Evolutionary conservation across 2,329 filamentous ascomycete genomes (phyloP).

Genomic region (Chalaropsis thielavioides): DNA sequence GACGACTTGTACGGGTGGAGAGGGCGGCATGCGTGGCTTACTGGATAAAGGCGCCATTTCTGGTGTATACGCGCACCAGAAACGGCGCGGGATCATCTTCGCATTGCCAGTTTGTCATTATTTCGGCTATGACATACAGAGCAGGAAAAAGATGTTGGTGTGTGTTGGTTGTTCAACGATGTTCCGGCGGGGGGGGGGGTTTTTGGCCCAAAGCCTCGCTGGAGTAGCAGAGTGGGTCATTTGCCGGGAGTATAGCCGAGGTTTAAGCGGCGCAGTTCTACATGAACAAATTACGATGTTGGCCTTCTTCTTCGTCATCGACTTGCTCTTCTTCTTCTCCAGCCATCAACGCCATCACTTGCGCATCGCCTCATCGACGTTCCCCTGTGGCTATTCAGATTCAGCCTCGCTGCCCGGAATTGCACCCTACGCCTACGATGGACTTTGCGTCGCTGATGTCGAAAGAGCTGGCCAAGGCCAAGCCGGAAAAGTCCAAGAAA

Average conservation of each 20-base stretch:
- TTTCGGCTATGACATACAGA: constrained; percentile 5
- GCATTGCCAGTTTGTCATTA: constrained; percentile 10
- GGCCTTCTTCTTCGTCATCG: neutral
- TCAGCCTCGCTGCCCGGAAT: neutral
- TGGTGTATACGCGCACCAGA: constrained; percentile 74
- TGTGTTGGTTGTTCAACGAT: neutral
- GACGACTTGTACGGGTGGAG: neutral
- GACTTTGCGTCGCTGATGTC: constrained; percentile 92
- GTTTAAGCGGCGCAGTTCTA: constrained; percentile 2
- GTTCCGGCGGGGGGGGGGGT: no score
- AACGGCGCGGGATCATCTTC: constrained; percentile 51
- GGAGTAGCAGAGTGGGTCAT: no score
- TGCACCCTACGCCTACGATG: constrained; percentile 45
- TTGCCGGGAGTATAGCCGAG: neutral
- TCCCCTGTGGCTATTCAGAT: neutral
- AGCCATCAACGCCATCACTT: neutral
- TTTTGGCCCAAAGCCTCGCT: no score
- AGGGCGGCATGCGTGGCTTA: constrained; percentile 23
- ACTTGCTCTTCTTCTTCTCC: neutral
- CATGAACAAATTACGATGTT: neutral
- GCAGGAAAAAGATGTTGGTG: neutral
- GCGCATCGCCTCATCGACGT: neutral
- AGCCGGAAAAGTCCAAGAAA: constrained; percentile 46
- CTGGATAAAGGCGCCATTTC: constrained; percentile 58
- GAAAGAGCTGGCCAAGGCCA: constrained; percentile 76